These are phyloP conservation scores for Crucihimalaya himalaica DNA, from an alignment of 345 rosid species.

Conservation along the genomic window DNA sequence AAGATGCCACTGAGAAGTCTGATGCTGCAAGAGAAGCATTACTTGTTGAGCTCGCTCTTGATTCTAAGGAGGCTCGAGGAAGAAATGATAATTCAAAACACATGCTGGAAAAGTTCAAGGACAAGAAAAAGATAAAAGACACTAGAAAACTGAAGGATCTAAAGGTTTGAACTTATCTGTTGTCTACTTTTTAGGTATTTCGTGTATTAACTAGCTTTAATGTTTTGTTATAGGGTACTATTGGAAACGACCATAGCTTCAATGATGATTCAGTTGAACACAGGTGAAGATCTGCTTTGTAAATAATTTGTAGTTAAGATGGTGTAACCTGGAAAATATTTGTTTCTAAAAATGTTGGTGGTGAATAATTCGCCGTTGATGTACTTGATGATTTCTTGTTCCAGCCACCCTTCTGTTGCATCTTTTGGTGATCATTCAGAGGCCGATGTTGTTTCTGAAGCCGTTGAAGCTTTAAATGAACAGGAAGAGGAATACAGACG, in stretches of 20 bases:
- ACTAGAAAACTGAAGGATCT: slow-evolving; percentile 66
- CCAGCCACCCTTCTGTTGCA: slow-evolving; percentile 63
- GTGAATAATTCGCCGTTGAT: slow-evolving; percentile 10
- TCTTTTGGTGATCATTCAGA: slow-evolving; percentile 56
- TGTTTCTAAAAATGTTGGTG: background rate
- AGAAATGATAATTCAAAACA: slow-evolving; percentile 59
- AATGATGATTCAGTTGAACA: slow-evolving; percentile 50
- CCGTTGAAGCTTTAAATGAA: slow-evolving; percentile 53
- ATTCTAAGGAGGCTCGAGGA: slow-evolving; percentile 64
- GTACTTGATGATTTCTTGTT: slow-evolving; percentile 33
- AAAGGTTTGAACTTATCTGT: slow-evolving; percentile 50
- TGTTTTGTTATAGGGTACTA: slow-evolving; percentile 49
- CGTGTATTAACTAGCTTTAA: slow-evolving; percentile 15
- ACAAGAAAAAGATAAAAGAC: slow-evolving; percentile 76
- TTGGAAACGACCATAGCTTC: slow-evolving; percentile 47
- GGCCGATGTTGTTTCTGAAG: slow-evolving; percentile 45
- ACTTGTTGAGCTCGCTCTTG: slow-evolving; percentile 87
- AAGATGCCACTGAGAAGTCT: slow-evolving; percentile 91
- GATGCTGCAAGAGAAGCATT: slow-evolving; percentile 96
- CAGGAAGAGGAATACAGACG: slow-evolving; percentile 73
- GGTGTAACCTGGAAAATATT: slow-evolving; percentile 19
- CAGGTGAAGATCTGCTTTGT: slow-evolving; percentile 44
- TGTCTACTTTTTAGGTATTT: background rate
- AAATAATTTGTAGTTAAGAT: background rate
- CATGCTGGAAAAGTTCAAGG: slow-evolving; percentile 71